Evolutionary conservation across 805 yeast genomes (phyloP).

Genomic region (Starmera caribaea): DNA sequence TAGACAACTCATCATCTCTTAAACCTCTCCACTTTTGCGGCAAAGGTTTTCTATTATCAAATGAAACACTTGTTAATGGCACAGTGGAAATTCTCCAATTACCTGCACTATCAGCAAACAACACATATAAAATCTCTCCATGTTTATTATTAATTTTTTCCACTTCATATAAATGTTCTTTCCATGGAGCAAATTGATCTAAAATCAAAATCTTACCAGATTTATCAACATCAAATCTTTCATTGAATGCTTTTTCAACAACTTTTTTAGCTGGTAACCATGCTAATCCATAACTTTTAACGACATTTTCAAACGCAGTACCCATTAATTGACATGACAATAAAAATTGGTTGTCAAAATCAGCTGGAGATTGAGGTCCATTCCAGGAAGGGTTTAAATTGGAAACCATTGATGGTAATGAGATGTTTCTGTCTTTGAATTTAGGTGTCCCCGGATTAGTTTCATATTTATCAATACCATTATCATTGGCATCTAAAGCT

Average conservation of each 20-base stretch:
- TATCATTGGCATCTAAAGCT: constrained; percentile 92
- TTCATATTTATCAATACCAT: constrained; percentile 72
- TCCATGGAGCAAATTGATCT: constrained; percentile 87
- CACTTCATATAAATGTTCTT: constrained; percentile 73
- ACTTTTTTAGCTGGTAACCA: constrained; percentile 87
- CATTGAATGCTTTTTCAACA: constrained; percentile 60
- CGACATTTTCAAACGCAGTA: constrained; percentile 54
- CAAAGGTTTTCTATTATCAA: constrained; percentile 76
- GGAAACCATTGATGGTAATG: constrained; percentile 70
- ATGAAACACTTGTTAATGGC: constrained; percentile 67
- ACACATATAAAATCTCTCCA: constrained; percentile 60
- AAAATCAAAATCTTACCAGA: constrained; percentile 70
- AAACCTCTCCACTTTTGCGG: constrained; percentile 95
- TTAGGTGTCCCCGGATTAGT: constrained; percentile 40
- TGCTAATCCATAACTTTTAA: constrained; percentile 65
- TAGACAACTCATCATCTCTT: constrained; percentile 74
- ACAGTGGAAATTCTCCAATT: constrained; percentile 90
- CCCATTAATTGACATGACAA: constrained; percentile 83
- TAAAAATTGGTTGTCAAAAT: constrained; percentile 54
- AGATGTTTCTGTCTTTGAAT: constrained; percentile 65
- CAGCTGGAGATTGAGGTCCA: constrained; percentile 52
- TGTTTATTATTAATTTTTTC: constrained; percentile 51
- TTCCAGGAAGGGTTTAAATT: constrained; percentile 84
- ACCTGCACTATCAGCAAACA: constrained; percentile 65
- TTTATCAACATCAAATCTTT: constrained; percentile 47